Conservation (phyloP, 179 eudicot species). For the Monotropa hypopitys region DNA sequence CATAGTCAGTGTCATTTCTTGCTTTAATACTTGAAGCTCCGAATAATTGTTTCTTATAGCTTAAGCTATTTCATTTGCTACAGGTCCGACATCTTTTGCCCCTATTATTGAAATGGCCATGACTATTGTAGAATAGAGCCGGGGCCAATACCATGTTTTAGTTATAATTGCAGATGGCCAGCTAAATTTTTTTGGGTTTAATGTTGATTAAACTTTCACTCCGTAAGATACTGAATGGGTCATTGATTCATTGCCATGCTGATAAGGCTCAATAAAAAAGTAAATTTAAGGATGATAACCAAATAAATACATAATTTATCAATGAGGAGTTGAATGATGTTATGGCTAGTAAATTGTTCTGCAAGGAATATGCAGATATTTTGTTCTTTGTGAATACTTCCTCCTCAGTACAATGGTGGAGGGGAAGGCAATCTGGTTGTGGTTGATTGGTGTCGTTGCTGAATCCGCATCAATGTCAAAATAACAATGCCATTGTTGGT, state of each 20-base stretch:
- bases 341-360: background rate
- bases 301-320: background rate
- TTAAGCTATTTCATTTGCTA: constrained; percentile 5
- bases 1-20: background rate
- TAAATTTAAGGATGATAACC: background rate
- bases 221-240: background rate
- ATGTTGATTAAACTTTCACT: background rate
- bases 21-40: background rate
- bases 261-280: background rate
- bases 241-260: background rate
- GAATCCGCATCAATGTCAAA: no score
- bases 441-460: no score
- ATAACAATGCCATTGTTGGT: no score
- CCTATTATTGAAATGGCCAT: constrained; percentile 63
- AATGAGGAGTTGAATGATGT: background rate
- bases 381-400: background rate
- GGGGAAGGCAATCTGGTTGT: background rate
- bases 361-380: background rate
- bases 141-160: constrained; percentile 64
- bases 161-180: constrained; percentile 72
- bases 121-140: constrained; percentile 59
- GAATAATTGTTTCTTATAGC: background rate
- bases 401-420: background rate
- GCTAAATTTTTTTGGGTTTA: constrained; percentile 20
- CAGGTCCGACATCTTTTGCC: constrained; percentile 72